Base-by-base conservation (phyloP, 139 green algal species). In the Desmodesmus armatus region DNA sequence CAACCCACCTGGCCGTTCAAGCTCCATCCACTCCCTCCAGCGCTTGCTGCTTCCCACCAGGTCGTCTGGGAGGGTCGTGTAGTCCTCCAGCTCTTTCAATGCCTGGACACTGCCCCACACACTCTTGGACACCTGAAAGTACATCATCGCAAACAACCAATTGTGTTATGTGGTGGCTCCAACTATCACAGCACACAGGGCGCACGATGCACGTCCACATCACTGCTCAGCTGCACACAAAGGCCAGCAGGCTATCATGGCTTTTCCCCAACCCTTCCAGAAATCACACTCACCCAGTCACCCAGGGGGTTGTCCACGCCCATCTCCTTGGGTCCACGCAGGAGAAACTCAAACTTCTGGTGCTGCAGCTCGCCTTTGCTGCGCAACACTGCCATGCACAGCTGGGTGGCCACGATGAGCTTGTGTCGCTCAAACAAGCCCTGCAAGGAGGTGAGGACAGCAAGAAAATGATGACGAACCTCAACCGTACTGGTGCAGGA, bases 391-490 rank as follows among this genome's bases (percentile, higher is more conserved):
- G 90, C 88, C 89, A 98, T 95, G 87, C 89, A 94, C 53, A 98
- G 92, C 92, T 98, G 94, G 9, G 94, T 96, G 5, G 95, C 96
- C 29, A 97, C 91, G 67, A 98, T 96, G 53, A 98, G 91, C 91
- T 98, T 99, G 93, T 99, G 95, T 6, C 94, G 90, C 92, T 98
- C 96, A 91, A 99, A 99, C 75, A 99, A 85, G 70, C 95, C 96
- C 90, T 95, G 93, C 23, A 80, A n/a, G n/a, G n/a, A n/a, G n/a
- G n/a, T n/a, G n/a, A n/a, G n/a, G n/a, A n/a, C n/a, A n/a, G n/a
- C n/a, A n/a, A n/a, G n/a, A n/a, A n/a, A n/a, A n/a, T n/a, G n/a
- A n/a, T n/a, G n/a, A n/a, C n/a, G n/a, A n/a, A n/a, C n/a, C n/a
- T n/a, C n/a, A n/a, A n/a, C n/a, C n/a, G n/a, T n/a, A n/a, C n/a